Evolutionary conservation across 1,284 basidiomycete genomes (phyloP), one percentile per base, ranked within the genome.

Genomic region (Cutaneotrichosporon sp.): DNA sequence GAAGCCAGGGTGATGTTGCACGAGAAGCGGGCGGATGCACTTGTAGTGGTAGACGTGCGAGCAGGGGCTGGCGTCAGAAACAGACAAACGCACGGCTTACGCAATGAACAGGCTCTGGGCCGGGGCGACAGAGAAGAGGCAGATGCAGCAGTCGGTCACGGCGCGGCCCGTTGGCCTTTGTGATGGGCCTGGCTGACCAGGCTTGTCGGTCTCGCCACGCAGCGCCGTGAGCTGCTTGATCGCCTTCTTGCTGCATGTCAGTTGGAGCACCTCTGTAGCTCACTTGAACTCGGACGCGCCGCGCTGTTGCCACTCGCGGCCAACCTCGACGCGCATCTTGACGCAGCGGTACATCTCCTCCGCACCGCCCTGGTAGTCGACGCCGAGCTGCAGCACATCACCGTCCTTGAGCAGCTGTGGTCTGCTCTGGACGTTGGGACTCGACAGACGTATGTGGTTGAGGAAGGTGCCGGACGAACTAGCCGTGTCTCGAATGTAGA

Each of bases 11-110:
- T 96, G 88, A 80, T 98, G 94, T 42, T 86, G 72, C 71, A 90
- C 86, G 51, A 99, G 85, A 18, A 98, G 84, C 0, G 94, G 95
- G 0, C 93, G 87, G 70, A 99, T 96, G 80, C 97, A 99, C 81
- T 98, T 98, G 86, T 91, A 98, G 81, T 97, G 96, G 84, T 97
- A 97, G 59, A 95, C 89, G 81, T 98, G 96, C 7, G 92, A 96
- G 79, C 92, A 95, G 0, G 92, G 92, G n/a, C 80, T 81, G 73
- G 74, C 76, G 76, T 49, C 31, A 61, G 69, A 61, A 2, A 7
- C 32, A 13, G 36, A 22, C 30, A 11, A 9, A 30, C 47, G 34
- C 4, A 13, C 9, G 30, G 75, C 80, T 70, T 59, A 80, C 36
- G 95, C 94, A 76, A 99, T 96, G 83, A 99, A 99, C 31, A 99